A percentile compares a stretch with the other conserved stretches of the same genome.
Evolutionary conservation across 129 eudicot species (phyloP).

Genomic region (Flaveria bidentis): DNA sequence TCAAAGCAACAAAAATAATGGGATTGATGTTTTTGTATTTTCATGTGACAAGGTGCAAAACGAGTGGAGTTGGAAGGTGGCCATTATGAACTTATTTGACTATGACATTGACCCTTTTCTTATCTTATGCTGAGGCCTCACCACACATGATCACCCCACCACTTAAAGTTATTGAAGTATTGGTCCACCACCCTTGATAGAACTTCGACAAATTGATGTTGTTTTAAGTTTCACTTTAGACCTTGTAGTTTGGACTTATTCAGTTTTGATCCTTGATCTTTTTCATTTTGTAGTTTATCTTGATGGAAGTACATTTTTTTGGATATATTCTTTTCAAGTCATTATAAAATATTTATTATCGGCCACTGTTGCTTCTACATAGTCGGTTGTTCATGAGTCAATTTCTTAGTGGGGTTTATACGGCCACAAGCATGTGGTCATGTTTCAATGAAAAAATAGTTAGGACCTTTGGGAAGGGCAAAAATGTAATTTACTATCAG

Average conservation of each 20-base stretch:
- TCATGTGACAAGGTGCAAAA: slow-evolving; percentile 38
- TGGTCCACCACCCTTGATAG: slow-evolving; percentile 31
- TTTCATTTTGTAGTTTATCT: not conserved
- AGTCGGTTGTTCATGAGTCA: slow-evolving; percentile 26
- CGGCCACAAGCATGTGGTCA: slow-evolving; percentile 19
- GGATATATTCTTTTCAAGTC: not conserved
- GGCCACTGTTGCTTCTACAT: not conserved
- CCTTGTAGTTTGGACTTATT: not conserved
- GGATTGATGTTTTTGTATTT: slow-evolving; percentile 40
- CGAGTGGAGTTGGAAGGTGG: slow-evolving; percentile 37
- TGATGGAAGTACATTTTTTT: not conserved
- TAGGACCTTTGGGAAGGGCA: slow-evolving; percentile 8
- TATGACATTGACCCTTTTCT: slow-evolving; percentile 37
- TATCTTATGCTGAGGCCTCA: slow-evolving; percentile 25
- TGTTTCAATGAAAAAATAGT: slow-evolving; percentile 5
- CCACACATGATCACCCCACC: slow-evolving; percentile 22
- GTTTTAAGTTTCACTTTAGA: slow-evolving; percentile 1
- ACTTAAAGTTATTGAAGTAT: not conserved
- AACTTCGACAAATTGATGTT: slow-evolving; percentile 5
- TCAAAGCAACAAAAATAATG: slow-evolving; percentile 10
- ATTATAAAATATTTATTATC: not conserved
- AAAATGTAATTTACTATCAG: not conserved
- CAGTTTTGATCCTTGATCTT: not conserved
- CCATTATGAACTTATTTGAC: slow-evolving; percentile 34
- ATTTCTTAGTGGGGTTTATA: slow-evolving; percentile 16